Evolutionary conservation across 441 rosid genomes (phyloP).

Genomic region (Populus hybrid): DNA sequence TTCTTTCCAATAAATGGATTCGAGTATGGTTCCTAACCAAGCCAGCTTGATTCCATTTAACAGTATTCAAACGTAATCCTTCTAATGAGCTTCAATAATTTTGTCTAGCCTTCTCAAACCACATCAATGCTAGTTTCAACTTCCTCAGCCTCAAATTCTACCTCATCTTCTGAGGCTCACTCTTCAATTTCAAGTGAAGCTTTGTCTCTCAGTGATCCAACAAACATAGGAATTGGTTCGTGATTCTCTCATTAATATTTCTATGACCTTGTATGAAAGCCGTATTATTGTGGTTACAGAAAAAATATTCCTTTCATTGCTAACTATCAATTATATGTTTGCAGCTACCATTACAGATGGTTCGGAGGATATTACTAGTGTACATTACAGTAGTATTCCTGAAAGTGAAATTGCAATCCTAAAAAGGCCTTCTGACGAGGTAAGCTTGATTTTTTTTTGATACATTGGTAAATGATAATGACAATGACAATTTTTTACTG

Average conservation of each 20-base stretch:
- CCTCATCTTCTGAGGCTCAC: conserved; percentile 30
- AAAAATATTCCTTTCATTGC: not conserved
- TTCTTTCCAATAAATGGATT: not conserved
- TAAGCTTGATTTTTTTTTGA: conserved; percentile 15
- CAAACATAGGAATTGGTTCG: conserved; percentile 27
- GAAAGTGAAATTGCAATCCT: conserved; percentile 6
- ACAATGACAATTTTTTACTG: not conserved
- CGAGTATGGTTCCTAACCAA: no score
- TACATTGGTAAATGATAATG: not conserved
- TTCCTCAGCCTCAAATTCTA: conserved; percentile 31
- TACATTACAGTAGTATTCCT: not conserved
- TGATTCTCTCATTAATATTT: not conserved
- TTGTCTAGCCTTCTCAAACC: conserved; percentile 36
- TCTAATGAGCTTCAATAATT: conserved; percentile 8
- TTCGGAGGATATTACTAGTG: conserved; percentile 20
- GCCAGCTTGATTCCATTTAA: conserved; percentile 1
- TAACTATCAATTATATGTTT: conserved; percentile 12
- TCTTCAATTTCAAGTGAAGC: conserved; percentile 28
- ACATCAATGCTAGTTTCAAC: conserved; percentile 26
- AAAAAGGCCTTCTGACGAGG: conserved; percentile 30
- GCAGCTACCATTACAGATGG: conserved; percentile 16
- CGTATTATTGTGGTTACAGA: not conserved
- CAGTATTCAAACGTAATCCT: not conserved
- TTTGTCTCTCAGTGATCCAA: conserved; percentile 24
- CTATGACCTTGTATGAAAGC: conserved; percentile 1